Percentiles rank a stretch among this genome's conserved stretches.
Evolutionary conservation across 441 rosid species (phyloP).

Genomic region (Daphne laureola): DNA sequence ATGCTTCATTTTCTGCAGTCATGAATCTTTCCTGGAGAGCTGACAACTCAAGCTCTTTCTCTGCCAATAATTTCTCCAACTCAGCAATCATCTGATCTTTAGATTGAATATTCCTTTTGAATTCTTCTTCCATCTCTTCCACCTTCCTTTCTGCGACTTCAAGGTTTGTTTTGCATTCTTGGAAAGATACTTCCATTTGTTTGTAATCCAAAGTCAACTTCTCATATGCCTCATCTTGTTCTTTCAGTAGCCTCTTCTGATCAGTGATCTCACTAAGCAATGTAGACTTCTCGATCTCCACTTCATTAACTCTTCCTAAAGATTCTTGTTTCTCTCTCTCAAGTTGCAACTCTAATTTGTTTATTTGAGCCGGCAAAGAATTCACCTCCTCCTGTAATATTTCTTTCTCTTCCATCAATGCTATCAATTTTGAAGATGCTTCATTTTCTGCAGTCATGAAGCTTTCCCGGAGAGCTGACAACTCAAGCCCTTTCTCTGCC

Average conservation of each 20-base stretch:
- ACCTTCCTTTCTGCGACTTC: constrained; percentile 53
- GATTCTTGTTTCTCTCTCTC: constrained; percentile 43
- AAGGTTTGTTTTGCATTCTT: constrained; percentile 50
- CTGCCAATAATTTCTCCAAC: constrained; percentile 22
- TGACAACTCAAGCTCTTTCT: constrained; percentile 31
- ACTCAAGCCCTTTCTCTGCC: constrained; percentile 29
- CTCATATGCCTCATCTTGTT: constrained; percentile 39
- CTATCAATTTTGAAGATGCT: constrained; percentile 31
- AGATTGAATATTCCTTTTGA: constrained; percentile 30
- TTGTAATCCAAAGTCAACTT: constrained; percentile 48
- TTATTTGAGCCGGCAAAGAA: constrained; percentile 31
- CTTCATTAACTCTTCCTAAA: constrained; percentile 22
- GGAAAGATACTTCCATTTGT: constrained; percentile 33
- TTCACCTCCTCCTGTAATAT: constrained; percentile 43
- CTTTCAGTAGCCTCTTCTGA: constrained; percentile 42
- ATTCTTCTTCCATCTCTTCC: constrained; percentile 49
- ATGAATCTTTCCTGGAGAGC: constrained; percentile 30
- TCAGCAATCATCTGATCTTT: constrained; percentile 37
- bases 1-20: constrained; percentile 30
- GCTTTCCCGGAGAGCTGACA: constrained; percentile 32
- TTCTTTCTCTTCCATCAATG: constrained; percentile 26
- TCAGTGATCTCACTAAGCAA: constrained; percentile 31
- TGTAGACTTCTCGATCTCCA: constrained; percentile 31
- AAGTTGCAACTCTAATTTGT: constrained; percentile 34
- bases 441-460: constrained; percentile 26